Evolutionary conservation across 352 stramenopile genomes (phyloP).

Genomic region (Phytophthora palmivora): DNA sequence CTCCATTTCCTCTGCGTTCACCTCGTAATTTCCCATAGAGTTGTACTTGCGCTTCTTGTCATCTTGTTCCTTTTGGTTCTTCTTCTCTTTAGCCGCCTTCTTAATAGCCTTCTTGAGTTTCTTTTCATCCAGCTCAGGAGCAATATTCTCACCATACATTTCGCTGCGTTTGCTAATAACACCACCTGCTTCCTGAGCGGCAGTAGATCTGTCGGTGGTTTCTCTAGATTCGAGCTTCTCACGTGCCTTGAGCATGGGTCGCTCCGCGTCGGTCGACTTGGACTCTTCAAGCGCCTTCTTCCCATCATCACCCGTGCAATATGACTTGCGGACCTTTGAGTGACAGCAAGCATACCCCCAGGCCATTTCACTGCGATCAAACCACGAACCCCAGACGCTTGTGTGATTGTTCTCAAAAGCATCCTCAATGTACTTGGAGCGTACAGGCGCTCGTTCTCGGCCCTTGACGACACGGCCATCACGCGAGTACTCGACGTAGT

Average conservation of each 20-base stretch:
- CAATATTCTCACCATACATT: constrained; percentile 92
- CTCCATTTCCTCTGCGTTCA: constrained; percentile 97
- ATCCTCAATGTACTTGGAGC: constrained; percentile 99
- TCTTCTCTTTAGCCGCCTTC: constrained; percentile 74
- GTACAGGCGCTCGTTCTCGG: constrained; percentile 78
- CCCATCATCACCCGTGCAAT: constrained; percentile 95
- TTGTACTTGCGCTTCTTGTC: constrained; percentile 96
- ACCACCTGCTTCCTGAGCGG: constrained; percentile 15
- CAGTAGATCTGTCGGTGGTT: constrained; percentile 14
- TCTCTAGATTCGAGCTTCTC: constrained; percentile 30
- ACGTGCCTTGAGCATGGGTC: constrained; percentile 54
- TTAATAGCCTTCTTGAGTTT: constrained; percentile 90
- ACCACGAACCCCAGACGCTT: constrained; percentile 98
- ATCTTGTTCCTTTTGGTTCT: constrained; percentile 51
- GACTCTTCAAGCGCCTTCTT: constrained; percentile 90
- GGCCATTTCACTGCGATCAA: constrained; percentile 92
- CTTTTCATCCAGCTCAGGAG: constrained; percentile 74
- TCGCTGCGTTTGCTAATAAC: constrained; percentile 73
- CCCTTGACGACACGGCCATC: constrained; percentile 92
- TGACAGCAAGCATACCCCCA: constrained; percentile 99
- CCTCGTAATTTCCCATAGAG: constrained; percentile 89
- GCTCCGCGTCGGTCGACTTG: constrained; percentile 56
- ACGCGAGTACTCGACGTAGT: constrained; percentile 94
- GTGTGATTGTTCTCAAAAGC: constrained; percentile 96
- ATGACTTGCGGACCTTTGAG: constrained; percentile 94